Base-by-base conservation (phyloP, 148 eudicot genomes). In the Camellia sinensis region DNA sequence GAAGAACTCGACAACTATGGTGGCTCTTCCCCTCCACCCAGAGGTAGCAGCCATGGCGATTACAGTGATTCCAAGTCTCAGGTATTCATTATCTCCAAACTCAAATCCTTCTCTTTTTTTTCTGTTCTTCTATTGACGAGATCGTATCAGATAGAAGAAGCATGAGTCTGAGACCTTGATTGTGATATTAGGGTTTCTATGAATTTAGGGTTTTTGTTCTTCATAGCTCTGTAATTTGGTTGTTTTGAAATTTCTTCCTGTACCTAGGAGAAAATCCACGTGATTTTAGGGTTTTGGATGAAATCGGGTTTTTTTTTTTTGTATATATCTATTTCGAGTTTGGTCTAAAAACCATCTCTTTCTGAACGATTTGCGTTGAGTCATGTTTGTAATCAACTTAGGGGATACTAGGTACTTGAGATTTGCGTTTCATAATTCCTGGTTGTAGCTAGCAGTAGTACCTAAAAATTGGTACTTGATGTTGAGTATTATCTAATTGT, bases 11-110 rank as follows among this genome's bases (percentile, higher is more conserved):
- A 84, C 41, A 74, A 78, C 43, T 48, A 80, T 68, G 85, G 81
- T 68, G 85, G 81, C 50, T 85, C 87, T n/a, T 85, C 90, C 2
- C 91, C 89, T 29, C 88, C 7, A 66, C 86, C 81, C 43, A 37
- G 80, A 64, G 71, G 52, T 69, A 82, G 70, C 79, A 54, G 71
- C 81, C 85, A 82, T 41, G 87, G 73, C 60, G 89, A 86, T 81
- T 80, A 79, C 83, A 69, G 57, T 72, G 87, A 87, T 78, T 79
- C 89, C 66, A 87, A 87, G 74, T 82, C 91, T 43, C 86, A 66
- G 86, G 97, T 89, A 85, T 45, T 14, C 17, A 14, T 40, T 46
- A 48, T 48, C 5, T 48, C 5, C 2, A 48, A 48, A 48, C 52
- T 48, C 7, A 5, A 48, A 48, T 48, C 52, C 6, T 4, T 4